Conservation (phyloP, 2,329 filamentous ascomycete genomes). For the Curvularia sp. region DNA sequence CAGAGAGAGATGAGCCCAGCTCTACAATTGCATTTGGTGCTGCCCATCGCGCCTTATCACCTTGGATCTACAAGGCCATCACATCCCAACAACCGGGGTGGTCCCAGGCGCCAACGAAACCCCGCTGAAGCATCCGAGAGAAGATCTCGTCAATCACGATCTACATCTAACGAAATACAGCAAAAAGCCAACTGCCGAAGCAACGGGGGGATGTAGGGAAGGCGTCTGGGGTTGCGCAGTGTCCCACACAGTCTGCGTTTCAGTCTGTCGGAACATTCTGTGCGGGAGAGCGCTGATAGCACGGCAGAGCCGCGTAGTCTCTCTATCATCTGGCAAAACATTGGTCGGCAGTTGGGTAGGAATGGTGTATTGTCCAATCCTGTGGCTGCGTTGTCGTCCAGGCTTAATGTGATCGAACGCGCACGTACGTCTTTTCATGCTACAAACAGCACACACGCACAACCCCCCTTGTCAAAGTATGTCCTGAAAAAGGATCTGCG, state of each 20-base stretch:
- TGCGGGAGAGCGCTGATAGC: not conserved
- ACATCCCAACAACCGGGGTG: slow-evolving; percentile 4
- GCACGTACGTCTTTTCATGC: not conserved
- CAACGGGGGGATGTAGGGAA: not conserved
- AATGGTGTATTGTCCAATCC: not conserved
- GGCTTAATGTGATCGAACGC: not conserved
- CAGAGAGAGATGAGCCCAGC: slow-evolving; percentile 12
- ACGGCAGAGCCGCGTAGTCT: not conserved
- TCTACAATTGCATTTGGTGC: slow-evolving; percentile 3
- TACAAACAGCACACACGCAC: not conserved
- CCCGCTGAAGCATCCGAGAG: slow-evolving; percentile 15
- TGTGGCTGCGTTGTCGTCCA: not conserved
- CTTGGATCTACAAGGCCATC: slow-evolving; percentile 4
- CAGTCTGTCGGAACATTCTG: slow-evolving; percentile 13
- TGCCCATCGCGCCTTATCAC: slow-evolving; percentile 14
- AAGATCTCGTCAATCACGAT: slow-evolving; percentile 6
- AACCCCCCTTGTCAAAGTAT: not conserved
- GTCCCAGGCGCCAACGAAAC: slow-evolving; percentile 19
- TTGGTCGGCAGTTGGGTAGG: not conserved
- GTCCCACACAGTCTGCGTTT: slow-evolving; percentile 18
- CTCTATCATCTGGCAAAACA: not conserved
- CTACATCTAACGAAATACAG: slow-evolving; percentile 1
- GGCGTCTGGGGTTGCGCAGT: slow-evolving; percentile 1
- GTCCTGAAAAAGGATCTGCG: not conserved
- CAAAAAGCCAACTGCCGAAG: slow-evolving; percentile 6